Base-by-base conservation (phyloP, 2,329 filamentous ascomycete species). In the Calonectria montana region DNA sequence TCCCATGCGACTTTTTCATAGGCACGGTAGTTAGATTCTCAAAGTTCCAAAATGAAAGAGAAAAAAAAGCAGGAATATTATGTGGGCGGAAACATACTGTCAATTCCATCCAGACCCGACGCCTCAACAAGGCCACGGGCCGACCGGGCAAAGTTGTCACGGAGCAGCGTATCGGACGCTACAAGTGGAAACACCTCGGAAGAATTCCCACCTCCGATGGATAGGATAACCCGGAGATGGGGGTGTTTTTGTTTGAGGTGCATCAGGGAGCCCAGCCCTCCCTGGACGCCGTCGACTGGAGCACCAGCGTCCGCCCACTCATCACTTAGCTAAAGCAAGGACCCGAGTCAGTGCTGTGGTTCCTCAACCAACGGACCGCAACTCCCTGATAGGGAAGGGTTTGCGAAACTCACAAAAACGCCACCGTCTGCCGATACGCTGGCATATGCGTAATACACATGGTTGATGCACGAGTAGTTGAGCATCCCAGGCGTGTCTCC, bases 381-480 rank as follows among this genome's bases (percentile, higher is more conserved):
- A 59, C 64, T 57, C 43, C 62, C 59, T 62, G 35, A 67, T 39
- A 27, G n/a, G 63, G 61, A 61, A 39, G 31, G 69, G 29, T 27
- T 66, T n/a, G 50, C 35, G 61, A 63, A 73, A 87, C 90, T 86
- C 84, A 96, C 94, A 87, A 94, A 93, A 73, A 96, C 91, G 65
- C 90, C 90, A 62, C 94, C 94, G 80, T 95, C 93, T 63, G 88
- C 84, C 74, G 91, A 90, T 50, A 96, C 90, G 83, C 89, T 93
- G 70, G 94, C 94, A 88, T 94, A 96, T 15, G 94, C 93, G 81
- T 96, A 96, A 83, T 95, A 96, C 29, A 96, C 91, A 80, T 95
- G 93, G 76, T 93, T 95, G 78, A 96, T 91, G 78, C 93, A 94
- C 75, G 90, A 90, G 81, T 94, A 91, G 81, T 94, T 94, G 79